phyloP scores from a whole-genome alignment of 192 early-diverging fungal genomes.

The Entomortierella chlamydospora region DNA sequence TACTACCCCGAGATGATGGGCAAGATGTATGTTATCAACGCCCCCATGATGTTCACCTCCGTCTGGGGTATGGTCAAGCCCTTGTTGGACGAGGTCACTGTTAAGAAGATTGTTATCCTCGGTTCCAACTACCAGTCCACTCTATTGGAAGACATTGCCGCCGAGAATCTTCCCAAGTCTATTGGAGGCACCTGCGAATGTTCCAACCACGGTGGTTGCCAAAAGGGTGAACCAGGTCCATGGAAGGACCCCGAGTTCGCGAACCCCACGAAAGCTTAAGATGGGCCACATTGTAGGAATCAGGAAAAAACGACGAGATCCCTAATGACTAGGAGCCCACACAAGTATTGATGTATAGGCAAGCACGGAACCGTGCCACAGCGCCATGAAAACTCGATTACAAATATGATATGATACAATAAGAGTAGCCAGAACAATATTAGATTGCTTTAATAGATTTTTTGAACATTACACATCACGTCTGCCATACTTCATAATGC shows the following conservation, averaged over 20 bases:
- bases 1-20: slow-evolving; percentile 89
- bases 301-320: background rate
- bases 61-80: slow-evolving; percentile 66
- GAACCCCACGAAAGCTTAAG: slow-evolving; percentile 17
- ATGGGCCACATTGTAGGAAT: background rate
- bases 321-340: background rate
- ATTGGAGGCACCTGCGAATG: slow-evolving; percentile 64
- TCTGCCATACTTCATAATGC: background rate
- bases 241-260: slow-evolving; percentile 59
- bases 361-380: background rate
- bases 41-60: slow-evolving; percentile 78
- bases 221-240: slow-evolving; percentile 60
- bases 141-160: slow-evolving; percentile 58
- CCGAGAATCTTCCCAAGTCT: slow-evolving; percentile 53
- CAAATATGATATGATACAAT: background rate
- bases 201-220: slow-evolving; percentile 52
- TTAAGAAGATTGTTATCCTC: slow-evolving; percentile 66
- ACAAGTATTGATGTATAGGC: background rate
- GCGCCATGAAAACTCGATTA: background rate
- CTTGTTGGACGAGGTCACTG: slow-evolving; percentile 65
- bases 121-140: slow-evolving; percentile 56
- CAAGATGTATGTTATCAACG: slow-evolving; percentile 87
- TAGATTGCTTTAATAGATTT: too few species aligned
- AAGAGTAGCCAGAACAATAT: background rate
- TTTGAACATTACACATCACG: background rate